phyloP scores from a whole-genome alignment of 768 basidiomycete genomes.

The Pholiota microspora region DNA sequence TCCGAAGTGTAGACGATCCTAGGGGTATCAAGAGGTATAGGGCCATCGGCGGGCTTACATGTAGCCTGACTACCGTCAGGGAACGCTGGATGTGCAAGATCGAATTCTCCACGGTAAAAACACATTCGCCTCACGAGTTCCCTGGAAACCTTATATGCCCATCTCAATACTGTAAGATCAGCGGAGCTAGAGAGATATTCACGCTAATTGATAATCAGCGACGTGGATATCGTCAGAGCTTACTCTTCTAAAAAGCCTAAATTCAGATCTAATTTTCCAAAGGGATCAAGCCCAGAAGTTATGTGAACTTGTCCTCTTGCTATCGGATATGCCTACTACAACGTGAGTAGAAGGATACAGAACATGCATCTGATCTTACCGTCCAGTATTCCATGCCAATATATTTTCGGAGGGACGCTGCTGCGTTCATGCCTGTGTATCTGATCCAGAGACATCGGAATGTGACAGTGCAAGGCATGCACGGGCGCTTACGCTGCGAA shows the following conservation, averaged over 20 bases:
- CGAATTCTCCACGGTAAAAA: conserved; percentile 3
- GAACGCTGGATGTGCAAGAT: background rate
- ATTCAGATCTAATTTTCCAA: background rate
- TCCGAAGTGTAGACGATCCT: conserved; percentile 2
- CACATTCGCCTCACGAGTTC: background rate
- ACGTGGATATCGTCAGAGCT: background rate
- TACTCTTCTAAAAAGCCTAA: conserved; percentile 1
- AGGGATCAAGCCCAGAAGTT: background rate
- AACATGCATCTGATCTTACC: background rate
- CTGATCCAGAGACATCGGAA: too few relatives aligned
- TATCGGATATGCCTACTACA: background rate
- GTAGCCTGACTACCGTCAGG: background rate
- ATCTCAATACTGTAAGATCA: conserved; percentile 1
- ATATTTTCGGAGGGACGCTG: background rate
- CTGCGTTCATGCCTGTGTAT: background rate
- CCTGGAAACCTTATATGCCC: background rate
- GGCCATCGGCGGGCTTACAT: background rate
- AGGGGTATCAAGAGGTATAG: background rate
- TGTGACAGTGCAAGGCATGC: background rate
- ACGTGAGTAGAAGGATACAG: background rate
- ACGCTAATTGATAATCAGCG: background rate
- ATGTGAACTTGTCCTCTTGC: conserved; percentile 2
- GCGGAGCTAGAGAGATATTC: background rate
- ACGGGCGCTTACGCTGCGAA: conserved; percentile 34
- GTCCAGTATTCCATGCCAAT: background rate